Evolutionary conservation across 1,284 basidiomycete genomes (phyloP), one percentile per base, ranked within the genome.

Genomic region (Irpex sp.): DNA sequence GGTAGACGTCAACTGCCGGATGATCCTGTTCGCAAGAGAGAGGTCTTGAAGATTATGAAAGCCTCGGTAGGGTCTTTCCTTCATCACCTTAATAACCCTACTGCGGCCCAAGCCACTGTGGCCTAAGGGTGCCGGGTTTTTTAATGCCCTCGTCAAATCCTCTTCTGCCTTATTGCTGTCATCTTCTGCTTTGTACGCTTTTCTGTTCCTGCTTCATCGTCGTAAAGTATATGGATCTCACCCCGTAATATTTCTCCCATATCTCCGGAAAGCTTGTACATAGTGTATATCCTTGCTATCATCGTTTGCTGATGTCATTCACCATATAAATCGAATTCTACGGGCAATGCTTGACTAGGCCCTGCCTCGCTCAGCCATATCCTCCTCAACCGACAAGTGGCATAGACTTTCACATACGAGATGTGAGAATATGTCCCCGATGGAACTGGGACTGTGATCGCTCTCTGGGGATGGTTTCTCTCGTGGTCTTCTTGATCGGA

Each of bases 381-480:
- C 67, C 93, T 79, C 65, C 90, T 79, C 64, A 95, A 74, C 34
- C 93, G 82, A 75, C 93, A 94, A 54, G 87, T 92, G 19, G 92
- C 92, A 72, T 94, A 92, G 38, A 95, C 82, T 71, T 88, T 88
- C 65, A 94, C 79, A 71, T 87, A 92, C 15, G 84, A 82, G 34
- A 91, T 79, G 73, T 87, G 84, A 0, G 85, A 85, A 70, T 88
- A 91, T 56, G 75, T 74, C 21, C 85, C 86, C 61, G 76, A 78
- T 17, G 91, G 91, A 51, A 88, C 70, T 57, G 72, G 72, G 7
- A 52, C 40, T 58, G 54, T 60, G 58, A 44, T 40, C 15, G 9
- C 58, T 1, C 36, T 38, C 13, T 17, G 15, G 7, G 21, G 37
- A 5, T 15, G 38, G 15, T 49, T 19, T 4, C 31, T 56, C 5